These are phyloP conservation scores for Wickerhamomyces sp. DNA, from an alignment of 1,139 yeast genomes.

Conservation along the genomic window DNA sequence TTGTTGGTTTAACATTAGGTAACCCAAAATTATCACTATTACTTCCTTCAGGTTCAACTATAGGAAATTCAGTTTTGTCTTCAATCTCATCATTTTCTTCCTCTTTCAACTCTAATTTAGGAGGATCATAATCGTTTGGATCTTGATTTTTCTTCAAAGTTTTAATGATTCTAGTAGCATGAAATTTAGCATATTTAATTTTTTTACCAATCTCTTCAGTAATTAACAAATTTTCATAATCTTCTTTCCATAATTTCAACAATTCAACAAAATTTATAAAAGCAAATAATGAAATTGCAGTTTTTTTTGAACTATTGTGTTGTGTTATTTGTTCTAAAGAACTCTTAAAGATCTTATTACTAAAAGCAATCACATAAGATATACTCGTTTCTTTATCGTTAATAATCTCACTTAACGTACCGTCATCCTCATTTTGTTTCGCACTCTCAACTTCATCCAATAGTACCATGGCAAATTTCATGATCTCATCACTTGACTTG, in stretches of 20 bases:
- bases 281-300: constrained; percentile 44
- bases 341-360: constrained; percentile 54
- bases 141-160: constrained; percentile 41
- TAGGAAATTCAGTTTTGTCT: constrained; percentile 27
- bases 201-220: constrained; percentile 30
- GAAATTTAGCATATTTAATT: constrained; percentile 52
- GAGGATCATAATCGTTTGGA: constrained; percentile 43
- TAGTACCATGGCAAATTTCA: constrained; percentile 50
- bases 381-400: constrained; percentile 53
- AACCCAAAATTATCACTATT: constrained; percentile 9
- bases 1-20: constrained; percentile 28
- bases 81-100: constrained; percentile 18
- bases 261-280: constrained; percentile 44
- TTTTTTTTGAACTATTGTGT: constrained; percentile 32
- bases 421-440: constrained; percentile 35
- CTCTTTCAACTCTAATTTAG: constrained; percentile 22
- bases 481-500: constrained; percentile 43
- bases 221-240: constrained; percentile 27
- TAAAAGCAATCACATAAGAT: constrained; percentile 56
- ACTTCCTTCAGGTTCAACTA: constrained; percentile 22
- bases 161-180: constrained; percentile 49
- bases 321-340: constrained; percentile 40
- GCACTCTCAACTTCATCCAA: constrained; percentile 59
- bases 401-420: constrained; percentile 31
- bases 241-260: constrained; percentile 37